Evolutionary conservation across 306 rosid species (phyloP).

Genomic region (barrel medic (Medicago truncatula)): DNA sequence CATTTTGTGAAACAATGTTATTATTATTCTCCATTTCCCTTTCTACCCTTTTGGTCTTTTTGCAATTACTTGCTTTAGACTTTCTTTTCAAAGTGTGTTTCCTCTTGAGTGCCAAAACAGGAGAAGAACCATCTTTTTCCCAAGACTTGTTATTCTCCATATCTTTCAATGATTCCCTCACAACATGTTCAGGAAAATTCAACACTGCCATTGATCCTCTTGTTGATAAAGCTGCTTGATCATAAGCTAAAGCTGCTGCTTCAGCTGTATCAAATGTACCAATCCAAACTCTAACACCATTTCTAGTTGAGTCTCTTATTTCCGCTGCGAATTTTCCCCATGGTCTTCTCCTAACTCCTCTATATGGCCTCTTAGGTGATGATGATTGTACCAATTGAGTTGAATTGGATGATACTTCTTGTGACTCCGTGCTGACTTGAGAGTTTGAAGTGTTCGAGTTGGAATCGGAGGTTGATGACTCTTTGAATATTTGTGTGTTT

Average conservation of each 20-base stretch:
- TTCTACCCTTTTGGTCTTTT: conserved; percentile 36
- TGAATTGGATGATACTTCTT: conserved; percentile 51
- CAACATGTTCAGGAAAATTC: conserved; percentile 68
- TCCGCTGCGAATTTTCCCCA: conserved; percentile 98
- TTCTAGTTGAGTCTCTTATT: conserved; percentile 85
- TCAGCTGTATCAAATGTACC: conserved; percentile 91
- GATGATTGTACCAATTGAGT: not conserved
- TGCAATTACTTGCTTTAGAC: conserved; percentile 20
- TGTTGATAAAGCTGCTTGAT: conserved; percentile 81
- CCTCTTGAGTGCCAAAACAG: conserved; percentile 74
- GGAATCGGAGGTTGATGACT: conserved; percentile 34
- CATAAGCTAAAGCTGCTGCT: conserved; percentile 91
- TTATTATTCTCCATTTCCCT: not conserved
- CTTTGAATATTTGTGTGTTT: not conserved
- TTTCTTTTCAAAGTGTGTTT: conserved; percentile 51
- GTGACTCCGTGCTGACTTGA: conserved; percentile 23
- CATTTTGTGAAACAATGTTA: conserved; percentile 35
- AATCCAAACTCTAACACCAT: conserved; percentile 88
- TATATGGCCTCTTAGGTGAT: conserved; percentile 40
- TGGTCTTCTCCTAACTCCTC: conserved; percentile 88
- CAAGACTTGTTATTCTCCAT: conserved; percentile 39
- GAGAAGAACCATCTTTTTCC: conserved; percentile 61
- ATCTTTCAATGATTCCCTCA: conserved; percentile 54
- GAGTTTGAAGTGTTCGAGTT: conserved; percentile 44
- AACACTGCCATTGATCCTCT: conserved; percentile 79